Base-by-base conservation (phyloP, 2,329 filamentous ascomycete species). In the Colletotrichum higginsianum region DNA sequence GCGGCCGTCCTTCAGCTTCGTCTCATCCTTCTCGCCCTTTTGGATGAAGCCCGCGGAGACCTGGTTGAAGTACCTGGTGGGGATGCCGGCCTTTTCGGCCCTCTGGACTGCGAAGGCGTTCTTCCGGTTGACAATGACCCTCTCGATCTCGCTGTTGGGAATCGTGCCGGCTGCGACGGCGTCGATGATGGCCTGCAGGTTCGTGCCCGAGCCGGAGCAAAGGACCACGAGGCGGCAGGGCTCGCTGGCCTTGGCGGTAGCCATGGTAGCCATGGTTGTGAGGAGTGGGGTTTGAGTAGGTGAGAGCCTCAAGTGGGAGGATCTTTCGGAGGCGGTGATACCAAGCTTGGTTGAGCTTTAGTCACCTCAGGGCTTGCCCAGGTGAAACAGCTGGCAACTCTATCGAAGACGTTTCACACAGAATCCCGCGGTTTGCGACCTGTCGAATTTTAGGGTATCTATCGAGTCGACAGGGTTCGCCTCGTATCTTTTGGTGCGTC, bases 41-140 rank as follows among this genome's bases (percentile, higher is more conserved):
- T 75, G 74, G 64, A 84, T 79, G 78, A 88, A 89, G 71, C 94
- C 94, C 83, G 94, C 92, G 46, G 89, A 87, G 67, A 95, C 86
- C 50, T 96, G 88, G 81, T 96, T 96, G 86, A 96, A 94, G 84
- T 96, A 96, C 66, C 89, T 88, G 66, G 90, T 93, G 0, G 93
- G 91, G 68, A 97, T 95, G 67, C 80, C 81, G 46, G 77, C 90
- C 88, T 80, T 84, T 35, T 83, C 81, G 9, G 83, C 84, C 47
- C 84, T 80, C 47, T 76, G 47, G 35, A 63, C 61, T 2, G 86
- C 86, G 68, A 81, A 85, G 5, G 86, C 87, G 21, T 81, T 86
- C 72, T 80, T 82, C 44, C 86, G 81, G 78, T 89, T 89, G 13
- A 85, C 84, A 21, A 86, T 79, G 44, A 89, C 82, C 52, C 80